Percentiles rank a stretch among this genome's conserved stretches.
phyloP scores from a whole-genome alignment of 2,329 filamentous ascomycete species.

The Pseudogymnoascus sp. region DNA sequence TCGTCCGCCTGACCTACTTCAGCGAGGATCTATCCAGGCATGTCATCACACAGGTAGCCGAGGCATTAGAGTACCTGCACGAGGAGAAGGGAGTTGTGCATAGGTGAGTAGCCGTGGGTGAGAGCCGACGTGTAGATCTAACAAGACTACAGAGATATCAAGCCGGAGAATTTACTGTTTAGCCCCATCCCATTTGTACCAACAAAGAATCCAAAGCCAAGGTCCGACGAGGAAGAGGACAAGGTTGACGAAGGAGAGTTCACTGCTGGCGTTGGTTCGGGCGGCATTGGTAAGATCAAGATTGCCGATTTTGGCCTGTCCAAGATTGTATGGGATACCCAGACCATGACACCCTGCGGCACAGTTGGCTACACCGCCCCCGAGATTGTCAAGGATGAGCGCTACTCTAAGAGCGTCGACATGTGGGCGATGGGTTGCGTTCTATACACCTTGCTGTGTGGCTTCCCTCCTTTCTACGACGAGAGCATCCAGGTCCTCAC shows the following conservation, averaged over 20 bases:
- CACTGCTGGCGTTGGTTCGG: constrained; percentile 67
- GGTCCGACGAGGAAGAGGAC: constrained; percentile 83
- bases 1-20: constrained; percentile 95
- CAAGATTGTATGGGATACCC: constrained; percentile 96
- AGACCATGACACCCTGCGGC: constrained; percentile 98
- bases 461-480: constrained; percentile 97
- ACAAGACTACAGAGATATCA: constrained; percentile 69
- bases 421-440: constrained; percentile 99
- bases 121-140: background rate
- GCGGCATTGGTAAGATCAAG: constrained; percentile 91
- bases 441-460: constrained; percentile 90
- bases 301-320: constrained; percentile 96
- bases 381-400: constrained; percentile 97
- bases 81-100: constrained; percentile 94
- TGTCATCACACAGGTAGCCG: constrained; percentile 91
- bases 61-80: constrained; percentile 86
- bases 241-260: constrained; percentile 97
- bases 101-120: constrained; percentile 55
- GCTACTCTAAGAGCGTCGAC: constrained; percentile 96
- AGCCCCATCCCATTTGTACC: constrained; percentile 77
- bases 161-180: constrained; percentile 95
- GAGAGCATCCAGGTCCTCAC: constrained; percentile 96
- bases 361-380: constrained; percentile 97
- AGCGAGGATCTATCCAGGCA: constrained; percentile 92
- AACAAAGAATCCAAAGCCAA: constrained; percentile 70